Evolutionary conservation across 2,329 filamentous ascomycete species (phyloP).

Genomic region (Diplocarpon mali): DNA sequence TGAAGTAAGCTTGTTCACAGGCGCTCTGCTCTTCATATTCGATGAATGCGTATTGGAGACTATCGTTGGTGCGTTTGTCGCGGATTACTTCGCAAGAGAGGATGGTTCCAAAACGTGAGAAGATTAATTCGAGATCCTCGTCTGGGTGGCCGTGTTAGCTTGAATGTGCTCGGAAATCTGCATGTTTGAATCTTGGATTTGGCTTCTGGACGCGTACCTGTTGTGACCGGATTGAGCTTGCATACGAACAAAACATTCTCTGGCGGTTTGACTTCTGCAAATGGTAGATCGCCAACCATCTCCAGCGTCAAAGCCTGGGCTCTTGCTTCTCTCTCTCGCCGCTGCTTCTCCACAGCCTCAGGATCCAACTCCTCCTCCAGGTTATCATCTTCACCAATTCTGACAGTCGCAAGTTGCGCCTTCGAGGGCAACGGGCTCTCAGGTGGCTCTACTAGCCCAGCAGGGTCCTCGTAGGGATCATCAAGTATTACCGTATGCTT

Average conservation of each 20-base stretch:
- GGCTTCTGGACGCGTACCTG: constrained; percentile 33
- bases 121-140: constrained; percentile 89
- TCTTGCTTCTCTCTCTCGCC: constrained; percentile 80
- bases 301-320: constrained; percentile 91
- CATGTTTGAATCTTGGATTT: too few relatives aligned
- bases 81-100: constrained; percentile 92
- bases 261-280: constrained; percentile 92
- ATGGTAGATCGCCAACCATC: constrained; percentile 95
- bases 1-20: constrained; percentile 93
- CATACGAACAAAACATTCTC: constrained; percentile 97
- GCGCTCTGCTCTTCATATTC: constrained; percentile 89
- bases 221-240: constrained; percentile 94
- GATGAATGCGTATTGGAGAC: constrained; percentile 93
- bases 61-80: constrained; percentile 88
- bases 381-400: constrained; percentile 82
- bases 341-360: constrained; percentile 64
- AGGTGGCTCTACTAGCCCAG: constrained; percentile 63
- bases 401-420: constrained; percentile 79
- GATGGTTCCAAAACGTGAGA: constrained; percentile 92
- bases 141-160: constrained; percentile 35
- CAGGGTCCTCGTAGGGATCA: constrained; percentile 79
- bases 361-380: constrained; percentile 66
- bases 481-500: constrained; percentile 87
- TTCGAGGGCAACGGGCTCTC: constrained; percentile 72
- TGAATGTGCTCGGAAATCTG: too few relatives aligned